Percentiles rank a stretch among this genome's conserved stretches.
phyloP scores from a whole-genome alignment of 2,329 filamentous ascomycete genomes.

The Shiraia sp. region DNA sequence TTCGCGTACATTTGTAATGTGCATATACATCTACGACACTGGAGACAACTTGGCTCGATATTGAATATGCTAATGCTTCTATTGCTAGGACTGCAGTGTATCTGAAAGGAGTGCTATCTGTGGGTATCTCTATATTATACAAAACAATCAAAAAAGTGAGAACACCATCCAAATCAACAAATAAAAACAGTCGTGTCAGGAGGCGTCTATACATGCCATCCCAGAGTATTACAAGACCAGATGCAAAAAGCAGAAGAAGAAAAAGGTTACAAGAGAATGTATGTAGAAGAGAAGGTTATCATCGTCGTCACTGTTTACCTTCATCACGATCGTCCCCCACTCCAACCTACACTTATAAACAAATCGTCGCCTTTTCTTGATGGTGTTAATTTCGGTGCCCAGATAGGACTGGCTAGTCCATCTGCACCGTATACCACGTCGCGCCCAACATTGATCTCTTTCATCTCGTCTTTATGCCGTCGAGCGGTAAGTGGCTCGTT shows the following conservation, averaged over 20 bases:
- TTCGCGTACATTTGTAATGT: too few species aligned
- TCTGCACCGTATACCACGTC: conserved; percentile 21
- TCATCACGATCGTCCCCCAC: conserved; percentile 3
- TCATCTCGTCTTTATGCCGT: conserved; percentile 17
- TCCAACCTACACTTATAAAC: conserved; percentile 50
- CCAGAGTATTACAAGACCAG: neutral
- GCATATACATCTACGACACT: too few species aligned
- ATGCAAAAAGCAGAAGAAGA: neutral
- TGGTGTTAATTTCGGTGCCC: conserved; percentile 69
- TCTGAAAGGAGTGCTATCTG: neutral
- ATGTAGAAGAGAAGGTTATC: conserved; percentile 11
- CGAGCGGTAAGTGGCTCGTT: conserved; percentile 29
- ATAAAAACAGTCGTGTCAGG: neutral
- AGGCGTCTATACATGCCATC: conserved; percentile 5
- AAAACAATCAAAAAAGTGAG: neutral
- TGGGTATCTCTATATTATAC: conserved; percentile 5
- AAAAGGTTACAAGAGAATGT: conserved; percentile 2
- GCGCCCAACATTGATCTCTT: conserved; percentile 19
- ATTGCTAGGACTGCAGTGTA: too few species aligned
- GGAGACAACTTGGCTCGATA: too few species aligned
- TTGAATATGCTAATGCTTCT: too few species aligned
- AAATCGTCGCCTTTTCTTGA: conserved; percentile 68
- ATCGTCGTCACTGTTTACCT: conserved; percentile 1
- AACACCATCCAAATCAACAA: conserved; percentile 1
- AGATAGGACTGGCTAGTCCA: conserved; percentile 53